These are phyloP conservation scores for Candolleomyces eurysporus DNA, from an alignment of 768 basidiomycete genomes.

Conservation along the genomic window DNA sequence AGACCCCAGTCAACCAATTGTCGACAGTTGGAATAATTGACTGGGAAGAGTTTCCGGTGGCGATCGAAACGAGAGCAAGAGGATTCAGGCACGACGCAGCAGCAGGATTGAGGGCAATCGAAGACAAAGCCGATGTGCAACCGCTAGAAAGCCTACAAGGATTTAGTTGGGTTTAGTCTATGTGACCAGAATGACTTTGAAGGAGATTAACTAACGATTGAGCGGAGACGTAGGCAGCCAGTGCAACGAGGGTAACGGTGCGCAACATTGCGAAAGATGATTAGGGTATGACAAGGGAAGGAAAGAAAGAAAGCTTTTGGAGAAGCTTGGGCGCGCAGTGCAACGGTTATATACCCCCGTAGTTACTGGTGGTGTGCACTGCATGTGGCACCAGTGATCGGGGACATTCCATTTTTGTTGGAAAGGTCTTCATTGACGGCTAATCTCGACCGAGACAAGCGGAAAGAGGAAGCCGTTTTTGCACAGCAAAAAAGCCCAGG, in stretches of 20 bases:
- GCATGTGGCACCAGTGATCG: too few relatives aligned
- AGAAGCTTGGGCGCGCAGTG: background rate
- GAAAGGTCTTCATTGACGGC: too few relatives aligned
- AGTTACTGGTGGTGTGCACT: too few relatives aligned
- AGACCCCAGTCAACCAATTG: slow-evolving; percentile 60
- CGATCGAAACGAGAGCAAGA: slow-evolving; percentile 39
- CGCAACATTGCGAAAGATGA: slow-evolving; percentile 20
- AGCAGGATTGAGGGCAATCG: slow-evolving; percentile 42
- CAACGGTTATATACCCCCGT: background rate
- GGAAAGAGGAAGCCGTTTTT: too few relatives aligned
- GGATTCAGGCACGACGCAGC: slow-evolving; percentile 49
- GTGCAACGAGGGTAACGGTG: slow-evolving; percentile 26
- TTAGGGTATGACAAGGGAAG: slow-evolving; percentile 12
- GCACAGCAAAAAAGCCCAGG: too few relatives aligned
- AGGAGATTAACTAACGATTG: slow-evolving; percentile 36
- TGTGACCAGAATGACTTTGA: background rate
- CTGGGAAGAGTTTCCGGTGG: slow-evolving; percentile 26
- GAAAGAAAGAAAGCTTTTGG: background rate
- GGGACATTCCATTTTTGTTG: too few relatives aligned
- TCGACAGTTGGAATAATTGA: slow-evolving; percentile 51
- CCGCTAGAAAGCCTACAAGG: slow-evolving; percentile 27
- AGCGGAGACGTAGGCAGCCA: slow-evolving; percentile 37
- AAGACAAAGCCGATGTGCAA: slow-evolving; percentile 48
- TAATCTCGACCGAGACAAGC: too few relatives aligned
- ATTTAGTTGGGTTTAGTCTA: slow-evolving; percentile 2